phyloP scores from a whole-genome alignment of 352 stramenopile genomes.

The Phytophthora citricola region DNA sequence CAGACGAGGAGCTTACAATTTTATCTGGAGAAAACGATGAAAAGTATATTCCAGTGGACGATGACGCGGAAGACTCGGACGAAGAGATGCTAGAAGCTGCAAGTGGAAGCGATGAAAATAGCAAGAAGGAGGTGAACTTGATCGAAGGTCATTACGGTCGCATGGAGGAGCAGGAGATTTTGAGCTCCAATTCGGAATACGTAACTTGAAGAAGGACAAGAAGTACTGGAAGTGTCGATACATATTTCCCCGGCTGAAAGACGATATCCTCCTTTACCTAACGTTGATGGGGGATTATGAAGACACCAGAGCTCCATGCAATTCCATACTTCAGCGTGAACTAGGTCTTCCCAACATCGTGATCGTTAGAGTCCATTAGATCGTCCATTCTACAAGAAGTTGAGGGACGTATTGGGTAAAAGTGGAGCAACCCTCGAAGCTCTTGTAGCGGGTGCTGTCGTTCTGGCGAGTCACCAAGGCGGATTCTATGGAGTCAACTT shows the following conservation, averaged over 20 bases:
- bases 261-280: background rate
- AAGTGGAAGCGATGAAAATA: background rate
- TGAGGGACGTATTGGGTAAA: background rate
- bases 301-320: no score
- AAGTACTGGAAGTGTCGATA: background rate
- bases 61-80: background rate
- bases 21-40: no score
- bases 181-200: background rate
- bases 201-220: background rate
- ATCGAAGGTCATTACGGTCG: background rate
- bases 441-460: background rate
- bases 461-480: background rate
- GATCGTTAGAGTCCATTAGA: no score
- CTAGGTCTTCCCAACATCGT: no score
- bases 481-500: background rate
- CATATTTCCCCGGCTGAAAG: background rate
- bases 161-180: background rate
- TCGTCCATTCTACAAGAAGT: background rate
- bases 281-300: no score
- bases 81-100: background rate
- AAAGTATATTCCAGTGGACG: background rate
- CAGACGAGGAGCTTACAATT: no score
- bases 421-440: background rate
- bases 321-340: no score
- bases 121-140: background rate